Evolutionary conservation across 768 basidiomycete species (phyloP).

Genomic region (Sutorius australiensis): DNA sequence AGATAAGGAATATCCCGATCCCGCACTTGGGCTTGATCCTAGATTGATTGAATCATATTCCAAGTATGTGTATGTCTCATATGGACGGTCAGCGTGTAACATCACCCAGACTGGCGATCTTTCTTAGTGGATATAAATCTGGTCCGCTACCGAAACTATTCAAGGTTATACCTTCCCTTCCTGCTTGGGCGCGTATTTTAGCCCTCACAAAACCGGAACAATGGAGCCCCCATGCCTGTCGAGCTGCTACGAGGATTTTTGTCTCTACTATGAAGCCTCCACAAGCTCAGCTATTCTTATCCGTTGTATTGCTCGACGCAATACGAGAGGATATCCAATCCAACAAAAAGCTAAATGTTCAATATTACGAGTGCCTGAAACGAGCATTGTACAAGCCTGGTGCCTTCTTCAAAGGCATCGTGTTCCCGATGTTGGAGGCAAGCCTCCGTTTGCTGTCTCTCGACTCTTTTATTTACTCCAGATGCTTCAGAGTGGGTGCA

Average conservation of each 20-base stretch:
- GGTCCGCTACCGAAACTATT: constrained; percentile 95
- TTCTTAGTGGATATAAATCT: constrained; percentile 86
- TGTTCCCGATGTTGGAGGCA: constrained; percentile 94
- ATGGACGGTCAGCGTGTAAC: constrained; percentile 4
- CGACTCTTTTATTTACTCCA: constrained; percentile 28
- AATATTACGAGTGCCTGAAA: constrained; percentile 91
- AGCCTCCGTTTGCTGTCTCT: constrained; percentile 22
- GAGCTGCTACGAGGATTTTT: constrained; percentile 91
- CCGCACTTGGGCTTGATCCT: constrained; percentile 84
- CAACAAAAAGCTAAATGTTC: constrained; percentile 87
- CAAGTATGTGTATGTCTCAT: constrained; percentile 59
- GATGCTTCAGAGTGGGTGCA: constrained; percentile 63
- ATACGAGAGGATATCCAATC: constrained; percentile 84
- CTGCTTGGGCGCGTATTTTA: constrained; percentile 93
- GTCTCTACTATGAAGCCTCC: constrained; percentile 95
- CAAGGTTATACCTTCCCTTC: constrained; percentile 95
- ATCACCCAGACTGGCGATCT: constrained; percentile 66
- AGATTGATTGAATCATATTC: constrained; percentile 90
- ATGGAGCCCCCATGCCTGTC: constrained; percentile 95
- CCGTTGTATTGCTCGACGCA: constrained; percentile 87
- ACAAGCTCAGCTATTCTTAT: constrained; percentile 88
- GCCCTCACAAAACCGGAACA: constrained; percentile 88
- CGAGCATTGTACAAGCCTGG: constrained; percentile 93
- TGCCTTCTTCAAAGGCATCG: constrained; percentile 96
- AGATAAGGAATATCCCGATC: constrained; percentile 64